Evolutionary conservation across 129 eudicot genomes (phyloP).

Genomic region (Oenanthe sinensis): DNA sequence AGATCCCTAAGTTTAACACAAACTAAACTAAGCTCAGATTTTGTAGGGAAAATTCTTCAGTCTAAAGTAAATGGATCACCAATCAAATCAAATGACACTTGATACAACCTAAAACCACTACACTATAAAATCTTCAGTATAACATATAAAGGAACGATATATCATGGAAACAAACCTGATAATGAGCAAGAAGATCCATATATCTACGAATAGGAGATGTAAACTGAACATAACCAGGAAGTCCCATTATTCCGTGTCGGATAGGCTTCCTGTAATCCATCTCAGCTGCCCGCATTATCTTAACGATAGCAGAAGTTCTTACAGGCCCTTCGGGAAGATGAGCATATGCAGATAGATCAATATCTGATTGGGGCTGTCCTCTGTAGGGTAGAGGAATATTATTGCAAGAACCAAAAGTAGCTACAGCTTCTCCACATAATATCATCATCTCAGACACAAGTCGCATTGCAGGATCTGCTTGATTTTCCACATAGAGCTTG

Average conservation of each 20-base stretch:
- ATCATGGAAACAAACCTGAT: constrained; percentile 49
- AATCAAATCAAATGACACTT: not conserved
- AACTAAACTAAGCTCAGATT: not conserved
- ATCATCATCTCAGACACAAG: constrained; percentile 98
- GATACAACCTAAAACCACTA: not conserved
- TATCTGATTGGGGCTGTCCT: constrained; percentile 85
- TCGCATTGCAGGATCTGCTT: constrained; percentile 88
- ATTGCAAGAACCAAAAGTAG: constrained; percentile 69
- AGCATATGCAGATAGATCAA: constrained; percentile 60
- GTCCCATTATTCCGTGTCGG: constrained; percentile 83
- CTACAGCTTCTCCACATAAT: constrained; percentile 94
- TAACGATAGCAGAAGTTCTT: constrained; percentile 68
- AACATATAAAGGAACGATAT: not conserved
- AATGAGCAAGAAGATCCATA: constrained; percentile 97
- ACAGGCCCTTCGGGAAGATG: constrained; percentile 99
- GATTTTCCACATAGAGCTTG: constrained; percentile 82
- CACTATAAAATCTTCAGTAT: not conserved
- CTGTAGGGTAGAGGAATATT: constrained; percentile 76
- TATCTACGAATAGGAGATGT: constrained; percentile 97
- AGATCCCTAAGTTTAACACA: not conserved
- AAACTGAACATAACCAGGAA: constrained; percentile 98
- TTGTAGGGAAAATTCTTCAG: not conserved
- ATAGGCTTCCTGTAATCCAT: constrained; percentile 86
- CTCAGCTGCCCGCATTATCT: constrained; percentile 89
- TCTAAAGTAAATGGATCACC: not conserved